Evolutionary conservation across 768 basidiomycete species (phyloP), one percentile per base, ranked within the genome.

Genomic region (Russula olivacea): DNA sequence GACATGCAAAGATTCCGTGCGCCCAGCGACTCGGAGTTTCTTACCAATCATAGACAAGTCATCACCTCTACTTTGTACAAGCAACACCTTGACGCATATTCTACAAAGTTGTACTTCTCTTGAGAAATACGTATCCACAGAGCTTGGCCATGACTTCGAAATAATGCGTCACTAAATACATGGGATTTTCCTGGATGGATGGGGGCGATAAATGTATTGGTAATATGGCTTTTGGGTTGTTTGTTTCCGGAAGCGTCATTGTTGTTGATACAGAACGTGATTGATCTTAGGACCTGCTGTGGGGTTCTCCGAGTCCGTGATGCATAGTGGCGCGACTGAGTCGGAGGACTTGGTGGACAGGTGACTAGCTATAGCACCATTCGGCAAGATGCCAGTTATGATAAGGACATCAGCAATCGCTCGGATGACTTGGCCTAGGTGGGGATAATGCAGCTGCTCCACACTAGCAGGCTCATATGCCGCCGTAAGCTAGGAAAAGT

Each of bases 261-360:
- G 30, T 21, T 23, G 30, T 14, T 48, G 9, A 14, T 45, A 19
- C 38, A 17, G 21, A 17, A 4, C 43, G 41, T 30, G 36, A 28
- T 19, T 9, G 21, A 38, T 36, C 45, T 14, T 12, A 11, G 41
- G 60, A 28, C 34, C 45, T n/a, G 36, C 25, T n/a, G 48, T 55
- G 60, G 60, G 34, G 52, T 45, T n/a, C 34, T 61, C 53, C 45
- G 30, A 48, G 53, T 55, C 41, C 55, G 45, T 30, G n/a, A 61
- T 55, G 19, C 45, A 17, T 17, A 25, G 30, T 15, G 47, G 52
- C 36, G 21, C 21, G 53, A 14, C 53, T 12, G 53, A 32, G 47
- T 25, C 48, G 28, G 52, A 19, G 32, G 38, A 23, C 36, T 55
- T 23, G 19, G 48, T 14, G 15, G 28, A 34, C 61, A n/a, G 23